phyloP scores from a whole-genome alignment of 495 filamentous ascomycete species.

The Choiromyces venosus region DNA sequence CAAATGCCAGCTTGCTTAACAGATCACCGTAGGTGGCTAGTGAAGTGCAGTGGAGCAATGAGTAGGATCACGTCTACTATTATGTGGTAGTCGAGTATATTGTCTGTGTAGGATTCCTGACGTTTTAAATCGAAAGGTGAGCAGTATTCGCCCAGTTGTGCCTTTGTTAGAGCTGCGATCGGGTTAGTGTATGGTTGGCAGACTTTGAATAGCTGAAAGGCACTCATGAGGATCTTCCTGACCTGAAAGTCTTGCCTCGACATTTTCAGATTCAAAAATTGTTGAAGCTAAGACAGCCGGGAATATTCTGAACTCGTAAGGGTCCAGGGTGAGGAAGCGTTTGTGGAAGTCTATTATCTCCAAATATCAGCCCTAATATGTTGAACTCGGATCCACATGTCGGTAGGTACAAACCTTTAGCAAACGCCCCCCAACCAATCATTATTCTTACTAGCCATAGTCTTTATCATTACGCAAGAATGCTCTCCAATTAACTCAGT shows the following conservation, averaged over 20 bases:
- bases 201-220: background rate
- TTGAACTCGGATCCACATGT: background rate
- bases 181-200: conserved; percentile 48
- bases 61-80: conserved; percentile 87
- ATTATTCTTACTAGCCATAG: conserved; percentile 61
- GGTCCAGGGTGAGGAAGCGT: conserved; percentile 78
- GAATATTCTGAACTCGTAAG: conserved; percentile 88
- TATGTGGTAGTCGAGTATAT: conserved; percentile 95
- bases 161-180: conserved; percentile 57
- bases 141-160: conserved; percentile 65
- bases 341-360: conserved; percentile 68
- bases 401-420: conserved; percentile 45
- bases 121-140: conserved; percentile 93
- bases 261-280: conserved; percentile 77
- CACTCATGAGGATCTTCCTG: conserved; percentile 20
- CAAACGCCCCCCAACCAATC: conserved; percentile 81
- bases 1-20: conserved; percentile 73
- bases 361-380: background rate
- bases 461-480: conserved; percentile 92
- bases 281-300: conserved; percentile 73
- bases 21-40: conserved; percentile 58
- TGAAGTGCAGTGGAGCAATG: conserved; percentile 76
- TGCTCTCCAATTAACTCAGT: conserved; percentile 97
- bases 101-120: conserved; percentile 89
- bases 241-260: conserved; percentile 60